Base-by-base conservation (phyloP, 2,329 filamentous ascomycete genomes). In the Stemphylium lycopersici region DNA sequence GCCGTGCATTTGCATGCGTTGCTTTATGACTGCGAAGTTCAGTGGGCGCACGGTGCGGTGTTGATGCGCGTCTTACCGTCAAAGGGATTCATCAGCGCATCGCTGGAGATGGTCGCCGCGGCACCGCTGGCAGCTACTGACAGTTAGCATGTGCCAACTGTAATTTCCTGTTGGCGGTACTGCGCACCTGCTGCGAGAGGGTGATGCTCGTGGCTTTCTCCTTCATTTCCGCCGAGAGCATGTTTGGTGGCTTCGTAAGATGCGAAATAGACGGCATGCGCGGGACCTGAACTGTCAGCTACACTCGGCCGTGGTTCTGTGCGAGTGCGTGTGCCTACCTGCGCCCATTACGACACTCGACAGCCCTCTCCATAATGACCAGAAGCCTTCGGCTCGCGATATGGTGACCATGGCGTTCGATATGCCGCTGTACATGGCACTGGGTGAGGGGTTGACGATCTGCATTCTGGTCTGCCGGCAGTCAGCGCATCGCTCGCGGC, bases 41-140 rank as follows among this genome's bases (percentile, higher is more conserved):
- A 72, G 69, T 54, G 46, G 32, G 33, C 47, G 44, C 26, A 33
- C 24, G 32, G 37, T n/a, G 13, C 42, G 29, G 32, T 37, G 10
- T 22, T 36, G 16, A 15, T 42, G 40, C 39, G 48, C 24, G 52
- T 73, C 85, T 69, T 84, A 96, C 92, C 92, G 79, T 99, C 95
- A 75, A 99, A 99, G 18, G 95, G 95, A 73, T 98, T 99, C 95
- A 99, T 99, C 63, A 99, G 86, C 49, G 95, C 95, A 81, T 99
- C 95, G 75, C 93, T 97, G 32, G 93, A 91, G 74, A 98, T 97
- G 6, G 95, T 98, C 62, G 95, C 95, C 67, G 90, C 90, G 56
- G 95, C 93, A 77, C 95, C 95, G 73, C 92, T 96, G 59, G 91
- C 89, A 58, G 91, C 95, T 96, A 73, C 54, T 53, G 43, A 49